A percentile compares a stretch with the other conserved stretches of the same genome.
phyloP scores from a whole-genome alignment of 805 yeast genomes.

The Ogataea allantospora region DNA sequence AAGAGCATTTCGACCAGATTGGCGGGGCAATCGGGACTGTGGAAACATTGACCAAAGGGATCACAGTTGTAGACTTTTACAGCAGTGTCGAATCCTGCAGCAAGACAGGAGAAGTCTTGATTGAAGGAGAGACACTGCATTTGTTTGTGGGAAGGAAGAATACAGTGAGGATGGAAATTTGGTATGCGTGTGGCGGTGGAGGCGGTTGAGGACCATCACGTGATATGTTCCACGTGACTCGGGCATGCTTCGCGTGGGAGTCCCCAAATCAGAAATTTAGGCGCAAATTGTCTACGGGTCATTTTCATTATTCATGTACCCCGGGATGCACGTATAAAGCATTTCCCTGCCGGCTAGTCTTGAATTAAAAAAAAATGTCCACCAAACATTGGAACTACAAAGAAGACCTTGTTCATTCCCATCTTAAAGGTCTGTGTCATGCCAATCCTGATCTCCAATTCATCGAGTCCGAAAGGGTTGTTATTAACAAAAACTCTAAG shows the following conservation, averaged over 20 bases:
- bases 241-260: too few species aligned
- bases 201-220: neutral
- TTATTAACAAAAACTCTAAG: constrained; percentile 38
- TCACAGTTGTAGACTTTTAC: constrained; percentile 83
- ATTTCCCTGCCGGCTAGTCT: neutral
- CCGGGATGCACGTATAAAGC: constrained; percentile 1
- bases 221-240: neutral
- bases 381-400: constrained; percentile 50
- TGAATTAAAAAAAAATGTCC: constrained; percentile 5
- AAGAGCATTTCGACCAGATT: constrained; percentile 87
- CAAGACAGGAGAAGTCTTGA: constrained; percentile 83
- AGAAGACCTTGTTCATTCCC: constrained; percentile 45
- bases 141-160: neutral
- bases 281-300: too few species aligned
- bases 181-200: neutral
- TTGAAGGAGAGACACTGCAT: constrained; percentile 49
- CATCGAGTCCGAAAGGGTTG: constrained; percentile 56
- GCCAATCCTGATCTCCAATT: constrained; percentile 54
- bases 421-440: constrained; percentile 51
- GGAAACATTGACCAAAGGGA: constrained; percentile 76
- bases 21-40: constrained; percentile 50
- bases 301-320: too few species aligned
- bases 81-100: constrained; percentile 64
- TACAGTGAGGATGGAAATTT: neutral
- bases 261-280: too few species aligned